Conservation (phyloP, 371 early-diverging fungal genomes). For the Mucor velutinosus region DNA sequence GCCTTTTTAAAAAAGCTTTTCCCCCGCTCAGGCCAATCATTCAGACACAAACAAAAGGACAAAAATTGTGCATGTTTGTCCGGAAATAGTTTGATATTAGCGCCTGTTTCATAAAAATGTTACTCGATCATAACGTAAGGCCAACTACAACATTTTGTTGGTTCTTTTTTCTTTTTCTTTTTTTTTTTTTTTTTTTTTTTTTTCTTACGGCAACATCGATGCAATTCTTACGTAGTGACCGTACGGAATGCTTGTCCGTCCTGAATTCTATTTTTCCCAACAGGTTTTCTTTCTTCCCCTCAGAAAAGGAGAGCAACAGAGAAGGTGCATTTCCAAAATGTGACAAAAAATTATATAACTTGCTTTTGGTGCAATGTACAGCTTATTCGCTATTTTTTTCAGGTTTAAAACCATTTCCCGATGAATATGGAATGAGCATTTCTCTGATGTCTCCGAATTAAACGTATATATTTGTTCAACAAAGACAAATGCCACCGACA, state of each 20-base stretch:
- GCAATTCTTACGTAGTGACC: not conserved
- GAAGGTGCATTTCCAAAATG: not conserved
- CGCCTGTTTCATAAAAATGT: not conserved
- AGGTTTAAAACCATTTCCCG: not conserved
- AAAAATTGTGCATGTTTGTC: not conserved
- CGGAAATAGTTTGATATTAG: not conserved
- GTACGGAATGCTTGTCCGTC: not conserved
- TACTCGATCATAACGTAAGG: not conserved
- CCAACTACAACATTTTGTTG: not conserved
- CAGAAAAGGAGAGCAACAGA: not conserved
- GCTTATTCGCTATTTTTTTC: not conserved
- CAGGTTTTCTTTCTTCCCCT: not conserved
- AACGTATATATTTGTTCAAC: not conserved
- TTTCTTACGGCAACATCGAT: not conserved
- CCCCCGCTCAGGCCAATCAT: slow-evolving; percentile 2
- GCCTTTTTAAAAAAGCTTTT: not conserved
- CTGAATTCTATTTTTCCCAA: not conserved
- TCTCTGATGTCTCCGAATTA: not conserved
- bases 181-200: no score
- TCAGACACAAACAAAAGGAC: not conserved
- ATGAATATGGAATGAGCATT: not conserved
- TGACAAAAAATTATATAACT: not conserved
- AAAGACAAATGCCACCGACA: not conserved
- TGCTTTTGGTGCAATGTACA: not conserved
- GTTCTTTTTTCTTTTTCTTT: not conserved